Conservation (phyloP, 306 rosid species). For the Cucumis cinereus region DNA sequence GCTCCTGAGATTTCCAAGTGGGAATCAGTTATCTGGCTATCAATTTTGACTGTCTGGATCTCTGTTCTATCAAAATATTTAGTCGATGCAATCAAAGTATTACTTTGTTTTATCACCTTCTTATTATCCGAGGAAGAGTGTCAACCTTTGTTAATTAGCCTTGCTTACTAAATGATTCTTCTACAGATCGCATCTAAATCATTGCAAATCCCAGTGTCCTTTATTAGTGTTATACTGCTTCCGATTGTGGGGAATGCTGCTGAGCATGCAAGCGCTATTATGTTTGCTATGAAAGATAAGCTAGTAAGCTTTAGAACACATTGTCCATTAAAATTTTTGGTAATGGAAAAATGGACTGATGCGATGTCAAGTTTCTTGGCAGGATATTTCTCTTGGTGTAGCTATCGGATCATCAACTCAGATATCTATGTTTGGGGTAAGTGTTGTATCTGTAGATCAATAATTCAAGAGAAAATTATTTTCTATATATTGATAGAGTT, state of each 20-base stretch:
- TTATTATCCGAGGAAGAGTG: not conserved
- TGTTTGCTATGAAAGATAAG: conserved; percentile 89
- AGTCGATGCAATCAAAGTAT: conserved; percentile 67
- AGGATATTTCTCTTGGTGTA: conserved; percentile 79
- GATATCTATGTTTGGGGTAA: conserved; percentile 75
- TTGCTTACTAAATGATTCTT: not conserved
- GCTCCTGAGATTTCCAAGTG: conserved; percentile 66
- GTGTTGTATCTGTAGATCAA: no score
- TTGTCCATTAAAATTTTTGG: not conserved
- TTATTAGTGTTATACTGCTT: conserved; percentile 73
- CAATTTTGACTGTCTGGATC: conserved; percentile 56
- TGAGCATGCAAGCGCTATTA: conserved; percentile 81
- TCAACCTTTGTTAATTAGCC: not conserved
- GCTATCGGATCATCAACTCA: conserved; percentile 81
- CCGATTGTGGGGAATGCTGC: conserved; percentile 86
- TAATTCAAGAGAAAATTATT: no score
- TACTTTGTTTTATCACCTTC: not conserved
- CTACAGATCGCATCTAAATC: conserved; percentile 57
- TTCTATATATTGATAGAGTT: no score
- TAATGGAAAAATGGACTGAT: not conserved
- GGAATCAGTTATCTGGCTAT: conserved; percentile 79
- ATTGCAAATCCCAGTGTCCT: conserved; percentile 50
- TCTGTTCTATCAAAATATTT: conserved; percentile 61
- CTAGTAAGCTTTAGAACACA: conserved; percentile 34
- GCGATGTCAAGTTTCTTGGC: conserved; percentile 12